Evolutionary conservation across 1,284 basidiomycete species (phyloP), one percentile per base, ranked within the genome.

Genomic region (Ceratobasidium sp.): DNA sequence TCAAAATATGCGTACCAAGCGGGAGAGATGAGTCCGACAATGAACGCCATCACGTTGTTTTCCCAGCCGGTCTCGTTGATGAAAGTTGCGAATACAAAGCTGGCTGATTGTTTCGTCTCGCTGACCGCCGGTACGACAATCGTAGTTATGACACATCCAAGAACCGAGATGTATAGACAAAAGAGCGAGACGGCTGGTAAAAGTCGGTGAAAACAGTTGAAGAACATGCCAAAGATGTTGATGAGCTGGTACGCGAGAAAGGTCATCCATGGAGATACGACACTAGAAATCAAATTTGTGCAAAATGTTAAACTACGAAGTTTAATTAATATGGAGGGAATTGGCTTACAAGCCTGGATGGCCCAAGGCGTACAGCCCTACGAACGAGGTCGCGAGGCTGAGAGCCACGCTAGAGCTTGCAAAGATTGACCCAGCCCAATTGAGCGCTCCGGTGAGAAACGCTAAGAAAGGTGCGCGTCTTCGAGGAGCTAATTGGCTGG

Each of bases 61-160:
- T 74, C 71, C 71, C 71, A 74, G 3, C 71, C 71, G 29, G 71
- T 74, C 40, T 74, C 61, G 61, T 74, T 74, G 13, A 65, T 37
- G 51, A 74, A 74, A 1, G 71, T 74, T 15, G 71, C 71, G 64
- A 74, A 74, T 25, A 74, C 71, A 49, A 74, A 74, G 19, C 65
- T 74, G 6, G 71, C 71, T 4, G 61, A 44, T 19, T 74, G 71
- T 22, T 65, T 74, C 4, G 71, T 54, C 37, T 52, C 11, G 49
- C 71, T 74, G 25, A 37, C 71, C 5, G 71, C 71, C 32, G 71
- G 71, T n/a, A 76, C 73, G 8, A 43, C 73, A 43, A 76, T 66
- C 3, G 64, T 76, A n/a, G 34, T 67, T 11, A 76, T 32, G 17
- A 76, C 44, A 19, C 64, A 76, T 8, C 40, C 44, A 15, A 59